phyloP scores from a whole-genome alignment of 1,139 yeast genomes.

The Taphrina wiesneri region DNA sequence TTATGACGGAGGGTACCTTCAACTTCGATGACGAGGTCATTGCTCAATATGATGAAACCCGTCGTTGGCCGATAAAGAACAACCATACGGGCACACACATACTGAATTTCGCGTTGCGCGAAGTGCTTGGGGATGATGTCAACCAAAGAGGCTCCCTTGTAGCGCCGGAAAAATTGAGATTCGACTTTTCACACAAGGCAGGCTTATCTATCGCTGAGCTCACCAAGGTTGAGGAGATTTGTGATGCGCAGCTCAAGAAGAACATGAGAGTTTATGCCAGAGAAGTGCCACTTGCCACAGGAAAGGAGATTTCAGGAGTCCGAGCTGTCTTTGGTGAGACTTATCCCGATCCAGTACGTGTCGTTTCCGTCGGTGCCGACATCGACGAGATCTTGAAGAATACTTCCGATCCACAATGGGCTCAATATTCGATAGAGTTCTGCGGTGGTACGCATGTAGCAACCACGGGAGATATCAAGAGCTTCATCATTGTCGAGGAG shows the following conservation, averaged over 20 bases:
- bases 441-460: slow-evolving; percentile 99
- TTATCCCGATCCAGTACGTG: slow-evolving; percentile 98
- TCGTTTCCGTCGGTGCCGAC: slow-evolving; percentile 90
- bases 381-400: slow-evolving; percentile 74
- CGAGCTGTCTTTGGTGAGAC: slow-evolving; percentile 99
- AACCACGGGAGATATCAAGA: slow-evolving; percentile 90
- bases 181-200: slow-evolving; percentile 91
- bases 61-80: slow-evolving; percentile 96
- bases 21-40: slow-evolving; percentile 68
- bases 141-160: slow-evolving; percentile 98
- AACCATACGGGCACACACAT: slow-evolving; percentile 98
- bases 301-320: slow-evolving; percentile 74
- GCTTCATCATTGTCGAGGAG: slow-evolving; percentile 85
- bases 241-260: slow-evolving; percentile 68
- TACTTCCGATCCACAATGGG: slow-evolving; percentile 76
- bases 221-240: slow-evolving; percentile 69
- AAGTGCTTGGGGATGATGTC: slow-evolving; percentile 79
- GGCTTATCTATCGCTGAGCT: slow-evolving; percentile 68
- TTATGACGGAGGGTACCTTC: slow-evolving; percentile 71
- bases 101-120: slow-evolving; percentile 81
- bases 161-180: slow-evolving; percentile 90
- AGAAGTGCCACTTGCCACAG: slow-evolving; percentile 73
- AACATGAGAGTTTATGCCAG: slow-evolving; percentile 74
- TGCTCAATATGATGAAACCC: slow-evolving; percentile 85
- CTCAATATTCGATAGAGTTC: slow-evolving; percentile 78